These are phyloP conservation scores for Arabidopsis arenosa DNA, from an alignment of 345 rosid species.

Conservation along the genomic window DNA sequence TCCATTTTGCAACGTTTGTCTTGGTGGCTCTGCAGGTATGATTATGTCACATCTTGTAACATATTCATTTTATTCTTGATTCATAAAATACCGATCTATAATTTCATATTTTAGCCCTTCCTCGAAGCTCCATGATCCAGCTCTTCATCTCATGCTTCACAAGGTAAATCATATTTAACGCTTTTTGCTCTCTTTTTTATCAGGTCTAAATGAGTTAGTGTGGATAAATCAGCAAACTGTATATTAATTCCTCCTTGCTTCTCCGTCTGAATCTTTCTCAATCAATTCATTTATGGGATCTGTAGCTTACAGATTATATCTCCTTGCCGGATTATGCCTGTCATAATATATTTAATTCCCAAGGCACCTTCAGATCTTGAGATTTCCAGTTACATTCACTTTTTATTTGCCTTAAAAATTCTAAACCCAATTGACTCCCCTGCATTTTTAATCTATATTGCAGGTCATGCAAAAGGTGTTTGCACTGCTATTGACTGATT, in stretches of 20 bases:
- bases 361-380: constrained; percentile 28
- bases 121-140: constrained; percentile 97
- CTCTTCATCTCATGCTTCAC: constrained; percentile 88
- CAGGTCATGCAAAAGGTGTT: constrained; percentile 98
- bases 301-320: constrained; percentile 11
- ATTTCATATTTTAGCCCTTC: constrained; percentile 65
- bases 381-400: constrained; percentile 1
- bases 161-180: constrained; percentile 57
- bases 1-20: constrained; percentile 89
- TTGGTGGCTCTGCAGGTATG: constrained; percentile 96
- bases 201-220: constrained; percentile 16
- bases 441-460: constrained; percentile 11
- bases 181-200: constrained; percentile 6
- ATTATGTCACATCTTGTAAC: constrained; percentile 34
- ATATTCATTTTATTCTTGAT: constrained; percentile 30
- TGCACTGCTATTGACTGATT: constrained; percentile 88
- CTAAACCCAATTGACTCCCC: constrained; percentile 13
- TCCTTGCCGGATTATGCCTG: constrained; percentile 23
- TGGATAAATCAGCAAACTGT: constrained; percentile 18
- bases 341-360: constrained; percentile 9
- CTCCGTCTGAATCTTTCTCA: constrained; percentile 12
- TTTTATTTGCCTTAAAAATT: constrained; percentile 3
- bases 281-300: not conserved
- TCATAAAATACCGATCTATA: constrained; percentile 36
- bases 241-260: constrained; percentile 4